A percentile compares a stretch with the other conserved stretches of the same genome.
These are phyloP conservation scores for Ophiobolus disseminans DNA, from an alignment of 2,329 filamentous ascomycete species.

Conservation along the genomic window DNA sequence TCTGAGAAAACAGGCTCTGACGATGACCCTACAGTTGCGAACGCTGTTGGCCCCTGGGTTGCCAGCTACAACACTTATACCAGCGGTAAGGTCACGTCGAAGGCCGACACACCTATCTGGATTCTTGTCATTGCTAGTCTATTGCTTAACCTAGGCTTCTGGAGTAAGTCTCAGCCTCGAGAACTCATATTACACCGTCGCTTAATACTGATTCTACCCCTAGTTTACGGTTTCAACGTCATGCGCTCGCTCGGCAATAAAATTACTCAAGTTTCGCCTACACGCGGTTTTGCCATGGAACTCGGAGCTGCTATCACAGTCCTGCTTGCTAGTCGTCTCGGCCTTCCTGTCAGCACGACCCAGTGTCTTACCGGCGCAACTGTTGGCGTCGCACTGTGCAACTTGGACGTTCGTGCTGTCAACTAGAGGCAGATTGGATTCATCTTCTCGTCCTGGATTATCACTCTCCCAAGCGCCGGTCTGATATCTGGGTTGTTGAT, in stretches of 20 bases:
- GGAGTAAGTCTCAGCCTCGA: constrained; percentile 45
- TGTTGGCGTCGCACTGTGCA: constrained; percentile 77
- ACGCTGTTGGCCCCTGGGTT: constrained; percentile 38
- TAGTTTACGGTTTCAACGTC: constrained; percentile 51
- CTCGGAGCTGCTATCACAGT: constrained; percentile 78
- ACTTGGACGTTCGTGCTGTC: constrained; percentile 71
- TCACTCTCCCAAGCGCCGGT: constrained; percentile 34
- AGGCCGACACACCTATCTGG: constrained; percentile 73
- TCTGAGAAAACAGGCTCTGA: too few relatives aligned
- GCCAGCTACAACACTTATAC: constrained; percentile 32
- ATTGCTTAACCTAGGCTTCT: constrained; percentile 68
- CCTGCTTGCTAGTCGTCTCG: constrained; percentile 74
- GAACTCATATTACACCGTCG: constrained; percentile 67
- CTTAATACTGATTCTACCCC: too few relatives aligned
- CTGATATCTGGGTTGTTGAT: constrained; percentile 46
- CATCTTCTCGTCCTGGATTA: constrained; percentile 70
- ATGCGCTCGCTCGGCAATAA: constrained; percentile 71
- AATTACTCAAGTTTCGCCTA: constrained; percentile 71
- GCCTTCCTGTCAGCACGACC: constrained; percentile 71
- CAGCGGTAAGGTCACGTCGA: constrained; percentile 68
- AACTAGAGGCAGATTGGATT: constrained; percentile 73
- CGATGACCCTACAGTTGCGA: too few relatives aligned
- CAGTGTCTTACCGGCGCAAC: constrained; percentile 78
- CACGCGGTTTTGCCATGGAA: constrained; percentile 71
- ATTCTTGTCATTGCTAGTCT: constrained; percentile 67